Evolutionary conservation across 139 green algal genomes (phyloP).

Genomic region (Chlorella sp.): DNA sequence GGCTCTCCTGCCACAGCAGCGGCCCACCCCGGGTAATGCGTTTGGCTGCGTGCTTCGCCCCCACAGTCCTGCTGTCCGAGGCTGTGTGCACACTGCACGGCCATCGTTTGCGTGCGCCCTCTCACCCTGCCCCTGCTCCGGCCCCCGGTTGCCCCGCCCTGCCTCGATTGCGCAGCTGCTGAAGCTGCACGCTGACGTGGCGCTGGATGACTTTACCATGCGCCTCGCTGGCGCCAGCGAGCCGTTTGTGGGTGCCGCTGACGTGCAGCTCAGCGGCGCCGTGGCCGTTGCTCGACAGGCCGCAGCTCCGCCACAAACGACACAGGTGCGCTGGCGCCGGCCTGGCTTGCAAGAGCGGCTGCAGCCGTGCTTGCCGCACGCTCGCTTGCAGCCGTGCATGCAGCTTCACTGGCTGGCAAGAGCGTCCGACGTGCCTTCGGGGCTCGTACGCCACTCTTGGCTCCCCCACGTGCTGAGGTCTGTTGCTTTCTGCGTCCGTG

Average conservation of each 20-base stretch:
- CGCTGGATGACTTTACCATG: conserved; percentile 34
- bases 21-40: not conserved
- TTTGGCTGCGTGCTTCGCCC: not conserved
- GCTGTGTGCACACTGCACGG: no score
- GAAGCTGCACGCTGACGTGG: conserved; percentile 64
- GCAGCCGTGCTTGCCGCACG: no score
- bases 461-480: not conserved
- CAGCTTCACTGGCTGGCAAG: no score
- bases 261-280: conserved; percentile 45
- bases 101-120: not conserved
- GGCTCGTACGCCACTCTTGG: no score
- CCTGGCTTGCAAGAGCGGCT: no score
- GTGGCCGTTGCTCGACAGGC: conserved; percentile 67
- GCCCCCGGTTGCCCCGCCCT: no score
- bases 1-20: no score
- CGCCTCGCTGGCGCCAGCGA: conserved; percentile 43
- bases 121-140: not conserved
- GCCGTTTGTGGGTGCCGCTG: conserved; percentile 40
- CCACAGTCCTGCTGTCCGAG: not conserved
- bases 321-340: no score
- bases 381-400: not conserved
- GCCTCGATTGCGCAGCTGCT: no score
- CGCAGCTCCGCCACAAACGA: conserved; percentile 47
- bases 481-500: not conserved
- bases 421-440: no score